Percentiles rank a stretch among this genome's conserved stretches.
Evolutionary conservation across 139 green algal species (phyloP).

Genomic region (Nannochloris sp.): DNA sequence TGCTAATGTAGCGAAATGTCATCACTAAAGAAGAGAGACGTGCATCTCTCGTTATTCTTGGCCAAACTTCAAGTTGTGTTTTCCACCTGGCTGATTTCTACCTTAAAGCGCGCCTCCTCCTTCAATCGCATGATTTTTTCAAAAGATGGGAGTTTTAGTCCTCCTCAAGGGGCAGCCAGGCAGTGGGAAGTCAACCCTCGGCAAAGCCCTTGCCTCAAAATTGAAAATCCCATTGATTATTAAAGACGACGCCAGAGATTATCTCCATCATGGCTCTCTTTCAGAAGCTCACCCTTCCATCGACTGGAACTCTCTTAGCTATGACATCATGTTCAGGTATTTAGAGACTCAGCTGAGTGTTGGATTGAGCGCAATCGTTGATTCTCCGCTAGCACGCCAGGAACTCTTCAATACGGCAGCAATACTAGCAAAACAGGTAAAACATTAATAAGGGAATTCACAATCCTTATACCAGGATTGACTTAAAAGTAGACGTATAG

Average conservation of each 20-base stretch:
- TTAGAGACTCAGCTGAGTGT: constrained; percentile 40
- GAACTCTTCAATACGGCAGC: constrained; percentile 44
- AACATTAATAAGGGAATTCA: background rate
- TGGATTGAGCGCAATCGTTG: constrained; percentile 45
- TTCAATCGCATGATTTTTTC: no score
- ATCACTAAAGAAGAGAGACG: no score
- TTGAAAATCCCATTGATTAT: constrained; percentile 59
- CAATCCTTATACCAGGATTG: background rate
- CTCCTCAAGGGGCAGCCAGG: constrained; percentile 52
- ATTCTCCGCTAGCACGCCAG: constrained; percentile 57
- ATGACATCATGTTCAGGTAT: constrained; percentile 60
- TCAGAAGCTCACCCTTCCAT: background rate
- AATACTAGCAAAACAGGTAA: constrained; percentile 29
- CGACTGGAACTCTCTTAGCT: constrained; percentile 62
- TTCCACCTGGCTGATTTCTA: no score
- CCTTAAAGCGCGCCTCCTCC: no score
- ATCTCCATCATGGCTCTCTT: background rate
- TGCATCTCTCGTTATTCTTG: no score
- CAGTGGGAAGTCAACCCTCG: constrained; percentile 46
- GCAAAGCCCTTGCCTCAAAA: constrained; percentile 18
- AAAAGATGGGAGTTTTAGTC: constrained; percentile 23
- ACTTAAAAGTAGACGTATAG: background rate
- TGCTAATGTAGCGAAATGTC: no score
- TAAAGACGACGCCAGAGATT: constrained; percentile 70
- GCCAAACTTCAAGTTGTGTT: no score